Evolutionary conservation across 2,329 filamentous ascomycete genomes (phyloP).

Genomic region (Trichoderma endophyticum): DNA sequence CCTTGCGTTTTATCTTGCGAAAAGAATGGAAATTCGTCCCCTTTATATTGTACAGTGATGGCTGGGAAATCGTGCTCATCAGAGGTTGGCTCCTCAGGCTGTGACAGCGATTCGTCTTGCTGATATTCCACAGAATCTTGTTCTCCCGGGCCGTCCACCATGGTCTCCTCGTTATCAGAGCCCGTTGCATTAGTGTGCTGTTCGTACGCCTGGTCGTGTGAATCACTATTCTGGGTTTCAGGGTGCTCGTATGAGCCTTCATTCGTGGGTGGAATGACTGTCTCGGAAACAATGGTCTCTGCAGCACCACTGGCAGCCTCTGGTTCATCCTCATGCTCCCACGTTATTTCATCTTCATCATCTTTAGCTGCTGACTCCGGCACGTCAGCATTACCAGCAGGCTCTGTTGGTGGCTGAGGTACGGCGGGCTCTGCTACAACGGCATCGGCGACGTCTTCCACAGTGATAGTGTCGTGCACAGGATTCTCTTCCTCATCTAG

Average conservation of each 20-base stretch:
- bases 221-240: conserved; percentile 18
- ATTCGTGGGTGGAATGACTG: not conserved
- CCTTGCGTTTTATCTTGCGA: conserved; percentile 33
- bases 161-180: conserved; percentile 32
- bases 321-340: conserved; percentile 21
- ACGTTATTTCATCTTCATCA: conserved; percentile 22
- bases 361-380: not conserved
- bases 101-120: conserved; percentile 13
- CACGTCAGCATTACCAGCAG: not conserved
- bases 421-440: not conserved
- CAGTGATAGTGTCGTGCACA: not conserved
- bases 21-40: conserved; percentile 43
- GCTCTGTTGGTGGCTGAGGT: not conserved
- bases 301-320: not conserved
- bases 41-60: conserved; percentile 44
- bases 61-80: conserved; percentile 29
- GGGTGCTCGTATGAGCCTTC: not conserved
- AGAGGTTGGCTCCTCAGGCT: not conserved
- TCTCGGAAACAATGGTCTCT: not conserved
- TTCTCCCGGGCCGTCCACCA: conserved; percentile 18
- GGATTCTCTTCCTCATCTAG: not conserved
- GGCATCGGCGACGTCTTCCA: not conserved
- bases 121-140: conserved; percentile 16
- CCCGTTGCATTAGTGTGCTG: conserved; percentile 35
- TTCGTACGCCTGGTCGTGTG: not conserved